These are phyloP conservation scores for Yamadazyma diddensiae DNA, from an alignment of 1,139 yeast genomes.

Conservation along the genomic window DNA sequence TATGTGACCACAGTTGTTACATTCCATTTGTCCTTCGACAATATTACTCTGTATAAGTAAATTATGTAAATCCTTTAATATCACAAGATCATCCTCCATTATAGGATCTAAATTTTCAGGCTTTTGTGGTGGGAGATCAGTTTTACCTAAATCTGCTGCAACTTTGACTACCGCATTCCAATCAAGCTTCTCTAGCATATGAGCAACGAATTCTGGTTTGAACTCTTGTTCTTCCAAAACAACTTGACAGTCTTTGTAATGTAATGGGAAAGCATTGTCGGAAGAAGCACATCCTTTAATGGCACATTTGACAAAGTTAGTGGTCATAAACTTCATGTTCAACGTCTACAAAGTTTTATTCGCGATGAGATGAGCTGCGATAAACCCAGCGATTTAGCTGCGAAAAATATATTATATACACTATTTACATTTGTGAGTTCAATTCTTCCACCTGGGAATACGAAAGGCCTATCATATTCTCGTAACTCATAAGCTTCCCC, in stretches of 20 bases:
- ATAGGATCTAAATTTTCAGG: conserved; percentile 57
- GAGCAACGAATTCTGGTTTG: conserved; percentile 75
- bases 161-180: conserved; percentile 83
- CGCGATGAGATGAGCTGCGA: conserved; percentile 12
- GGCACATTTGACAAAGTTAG: conserved; percentile 94
- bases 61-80: conserved; percentile 73
- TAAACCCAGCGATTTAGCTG: too few species aligned
- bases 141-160: conserved; percentile 73
- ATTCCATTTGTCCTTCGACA: conserved; percentile 82
- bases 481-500: conserved; percentile 24
- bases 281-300: conserved; percentile 76
- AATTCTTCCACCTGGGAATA: too few species aligned
- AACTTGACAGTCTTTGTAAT: conserved; percentile 68
- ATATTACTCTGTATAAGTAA: conserved; percentile 83
- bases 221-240: conserved; percentile 80
- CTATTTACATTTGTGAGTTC: too few species aligned
- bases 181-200: conserved; percentile 78
- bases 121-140: conserved; percentile 56
- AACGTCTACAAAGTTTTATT: too few species aligned
- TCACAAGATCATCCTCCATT: conserved; percentile 56
- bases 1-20: conserved; percentile 81
- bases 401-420: too few species aligned
- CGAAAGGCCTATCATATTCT: conserved; percentile 5
- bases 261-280: conserved; percentile 76
- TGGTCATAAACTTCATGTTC: conserved; percentile 92